Evolutionary conservation across 768 basidiomycete genomes (phyloP).

Genomic region (Pleurotus eryngii): DNA sequence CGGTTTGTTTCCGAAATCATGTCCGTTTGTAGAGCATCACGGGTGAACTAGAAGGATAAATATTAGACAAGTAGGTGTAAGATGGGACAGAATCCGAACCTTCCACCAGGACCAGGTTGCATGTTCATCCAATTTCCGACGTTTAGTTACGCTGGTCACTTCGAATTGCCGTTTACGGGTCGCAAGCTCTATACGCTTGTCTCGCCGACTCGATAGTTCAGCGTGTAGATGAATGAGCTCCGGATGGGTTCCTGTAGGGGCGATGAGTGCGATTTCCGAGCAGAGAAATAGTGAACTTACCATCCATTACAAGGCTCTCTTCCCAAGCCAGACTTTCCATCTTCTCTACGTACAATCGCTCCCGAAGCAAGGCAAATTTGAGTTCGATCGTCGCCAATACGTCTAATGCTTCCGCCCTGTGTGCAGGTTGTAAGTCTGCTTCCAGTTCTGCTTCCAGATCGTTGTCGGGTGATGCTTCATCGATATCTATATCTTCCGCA

Average conservation of each 20-base stretch:
- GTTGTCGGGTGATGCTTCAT: slow-evolving; percentile 35
- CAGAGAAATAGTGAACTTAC: slow-evolving; percentile 39
- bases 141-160: slow-evolving; percentile 55
- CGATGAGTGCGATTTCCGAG: slow-evolving; percentile 5
- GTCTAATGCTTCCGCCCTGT: slow-evolving; percentile 85
- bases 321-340: slow-evolving; percentile 91
- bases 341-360: slow-evolving; percentile 88
- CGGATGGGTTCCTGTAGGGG: slow-evolving; percentile 69
- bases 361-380: slow-evolving; percentile 84
- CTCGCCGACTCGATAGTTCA: slow-evolving; percentile 73
- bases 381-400: slow-evolving; percentile 88
- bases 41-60: slow-evolving; percentile 48
- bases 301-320: slow-evolving; percentile 73
- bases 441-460: slow-evolving; percentile 50
- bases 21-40: slow-evolving; percentile 78
- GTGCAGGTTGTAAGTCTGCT: slow-evolving; percentile 74
- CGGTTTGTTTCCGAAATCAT: slow-evolving; percentile 90
- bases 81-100: slow-evolving; percentile 37
- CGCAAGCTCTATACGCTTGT: slow-evolving; percentile 80
- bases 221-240: slow-evolving; percentile 80
- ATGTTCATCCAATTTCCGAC: slow-evolving; percentile 66
- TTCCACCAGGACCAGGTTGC: slow-evolving; percentile 92
- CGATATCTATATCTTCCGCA: slow-evolving; percentile 28
- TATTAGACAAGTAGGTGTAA: neutral
- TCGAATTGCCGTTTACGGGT: slow-evolving; percentile 71